Base-by-base conservation (phyloP, 2,329 filamentous ascomycete species). In the Hypoxylon sp. region DNA sequence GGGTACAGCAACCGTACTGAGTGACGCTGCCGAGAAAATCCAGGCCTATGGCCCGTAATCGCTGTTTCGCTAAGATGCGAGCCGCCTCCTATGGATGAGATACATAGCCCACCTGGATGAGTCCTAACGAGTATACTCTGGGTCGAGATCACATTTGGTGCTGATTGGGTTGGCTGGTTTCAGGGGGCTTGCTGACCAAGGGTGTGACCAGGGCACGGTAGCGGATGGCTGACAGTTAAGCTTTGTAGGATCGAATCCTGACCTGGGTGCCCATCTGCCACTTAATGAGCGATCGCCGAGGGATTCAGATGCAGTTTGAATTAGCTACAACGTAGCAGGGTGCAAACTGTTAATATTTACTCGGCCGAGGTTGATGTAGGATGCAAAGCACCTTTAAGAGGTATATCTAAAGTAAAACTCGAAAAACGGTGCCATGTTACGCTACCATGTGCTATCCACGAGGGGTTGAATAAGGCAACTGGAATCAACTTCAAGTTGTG, bases 121-220 rank as follows among this genome's bases (percentile, higher is more conserved):
- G 55, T 59, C 61, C 61, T 68, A 63, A 21, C 19, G 37, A 52
- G 30, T 61, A 54, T 51, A 50, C 34, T 51, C 32, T 54, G 32
- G 23, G 25, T 55, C 52, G n/a, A 21, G 19, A 52, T 48, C 32
- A 32, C 29, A 14, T 52, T 43, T 58, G 32, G 45, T 59, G 27
- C 55, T 60, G 63, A 63, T 61, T 63, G 59, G 63, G 34, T 43
- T 54, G 48, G 34, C 5, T 61, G 54, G 67, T 65, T 67, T 61
- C 61, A 63, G 64, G 64, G 64, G 67, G 61, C 30, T 61, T 65
- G 64, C 58, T 61, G 67, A 68, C 59, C 51, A 57, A 56, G 45
- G 53, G 41, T 58, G 6, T 34, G 39, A 65, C 55, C 25, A 51
- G 43, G 47, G 52, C 30, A 45, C 48, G 45, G 47, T 32, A 43